Percentiles rank a stretch among this genome's conserved stretches.
Conservation (phyloP, 164 flowering plant genomes). For the Umbellularia californica region DNA sequence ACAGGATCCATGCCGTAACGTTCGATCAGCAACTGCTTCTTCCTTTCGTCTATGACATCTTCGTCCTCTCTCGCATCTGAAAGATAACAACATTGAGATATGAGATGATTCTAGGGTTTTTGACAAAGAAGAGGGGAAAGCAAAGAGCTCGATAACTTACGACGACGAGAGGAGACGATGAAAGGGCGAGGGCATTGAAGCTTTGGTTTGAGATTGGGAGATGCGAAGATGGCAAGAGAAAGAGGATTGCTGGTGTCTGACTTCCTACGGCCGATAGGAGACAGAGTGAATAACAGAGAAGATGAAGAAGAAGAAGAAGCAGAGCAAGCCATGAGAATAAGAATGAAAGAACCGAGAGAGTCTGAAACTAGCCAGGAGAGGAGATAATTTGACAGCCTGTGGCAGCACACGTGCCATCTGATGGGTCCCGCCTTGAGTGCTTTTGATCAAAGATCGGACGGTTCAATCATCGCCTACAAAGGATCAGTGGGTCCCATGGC, state of each 20-base stretch:
- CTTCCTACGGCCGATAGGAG: background rate
- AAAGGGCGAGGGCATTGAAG: background rate
- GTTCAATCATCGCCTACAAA: too few relatives aligned
- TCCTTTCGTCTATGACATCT: constrained; percentile 28
- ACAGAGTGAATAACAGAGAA: background rate
- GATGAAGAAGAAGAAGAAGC: too few relatives aligned
- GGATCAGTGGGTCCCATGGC: too few relatives aligned
- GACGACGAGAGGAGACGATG: background rate
- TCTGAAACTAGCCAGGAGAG: too few relatives aligned
- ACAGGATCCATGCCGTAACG: constrained; percentile 64
- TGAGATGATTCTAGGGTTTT: background rate
- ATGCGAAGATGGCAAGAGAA: background rate
- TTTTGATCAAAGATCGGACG: too few relatives aligned
- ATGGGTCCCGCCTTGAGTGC: too few relatives aligned
- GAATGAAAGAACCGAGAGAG: too few relatives aligned
- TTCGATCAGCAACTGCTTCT: constrained; percentile 34
- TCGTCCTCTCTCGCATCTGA: background rate
- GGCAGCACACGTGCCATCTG: too few relatives aligned
- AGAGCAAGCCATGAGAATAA: too few relatives aligned
- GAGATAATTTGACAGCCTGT: too few relatives aligned
- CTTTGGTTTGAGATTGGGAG: background rate
- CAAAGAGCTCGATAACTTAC: background rate
- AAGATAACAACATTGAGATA: background rate
- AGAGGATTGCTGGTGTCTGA: background rate
- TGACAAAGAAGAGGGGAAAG: background rate